Base-by-base conservation (phyloP, 73 alveolate species). In the Blepharisma stoltei region DNA sequence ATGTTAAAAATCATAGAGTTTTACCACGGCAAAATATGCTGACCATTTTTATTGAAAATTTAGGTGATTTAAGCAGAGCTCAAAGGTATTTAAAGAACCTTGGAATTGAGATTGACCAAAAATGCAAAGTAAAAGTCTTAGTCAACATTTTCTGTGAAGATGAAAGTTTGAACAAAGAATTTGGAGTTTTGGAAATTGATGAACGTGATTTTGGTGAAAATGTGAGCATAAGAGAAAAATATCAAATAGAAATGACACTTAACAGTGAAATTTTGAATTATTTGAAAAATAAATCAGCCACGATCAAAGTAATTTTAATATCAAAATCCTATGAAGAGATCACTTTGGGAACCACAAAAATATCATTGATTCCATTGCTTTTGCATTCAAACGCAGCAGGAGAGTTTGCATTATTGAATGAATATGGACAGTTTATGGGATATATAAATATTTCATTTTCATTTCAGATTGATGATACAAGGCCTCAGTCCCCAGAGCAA, bases 341-440 rank as follows among this genome's bases (percentile, higher is more conserved):
- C 41, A 32, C 41, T 20, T 11, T 60, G 14, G 73, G 73, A 20
- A n/a, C 38, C 2, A 14, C 46, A n/a, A 60, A 60, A 25, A 60
- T 60, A 8, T 38, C 73, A 18, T 47, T 60, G 2, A 8, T 60
- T 1, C 73, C 14, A 60, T 38, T 60, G 38, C 73, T 60, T 60
- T 38, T 60, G 37, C 73, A 60, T 25, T 60, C 73, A 9, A 20
- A 1, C 5, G 48, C 23, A 8, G 23, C 14, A 60, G 73, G 73
- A 14, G 73, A 60, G 18, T 60, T 14, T 25, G 73, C 73, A 18
- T 8, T 60, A 18, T 60, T 60, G 23, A 60, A 60, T 60, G 73
- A 60, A 5, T 60, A 18, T 25, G 73, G 73, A n/a, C 73, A 60
- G 73, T 60, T 60, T 25, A 60, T 60, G 73, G 73, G 73, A 60